Base-by-base conservation (phyloP, 345 rosid genomes). In the Salix caprea region DNA sequence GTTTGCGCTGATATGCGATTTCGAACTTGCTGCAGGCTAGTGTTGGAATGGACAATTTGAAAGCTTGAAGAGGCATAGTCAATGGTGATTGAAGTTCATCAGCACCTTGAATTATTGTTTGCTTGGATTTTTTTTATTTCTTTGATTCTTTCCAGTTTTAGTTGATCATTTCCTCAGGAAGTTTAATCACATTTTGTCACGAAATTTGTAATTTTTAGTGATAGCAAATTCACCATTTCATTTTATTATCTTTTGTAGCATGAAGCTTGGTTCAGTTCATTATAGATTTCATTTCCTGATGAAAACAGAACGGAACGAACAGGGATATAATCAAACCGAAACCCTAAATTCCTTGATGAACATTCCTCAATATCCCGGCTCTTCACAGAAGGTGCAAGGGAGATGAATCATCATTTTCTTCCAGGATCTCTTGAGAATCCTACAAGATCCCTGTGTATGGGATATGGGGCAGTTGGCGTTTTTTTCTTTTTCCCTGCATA, bases 31-130 rank as follows among this genome's bases (percentile, higher is more conserved):
- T 74, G 75, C 78, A 79, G 82, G 82, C 60, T 24, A 79, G 78
- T 48, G 78, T 79, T 70, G 82, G 82, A 70, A 6, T 79, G 78
- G 82, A 79, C 62, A 65, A 65, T 4, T 8, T 79, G 67, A 69
- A 75, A 65, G 75, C 74, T 32, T 77, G 80, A 70, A 21, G 24
- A 10, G 39, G 4, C 7, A 46, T 16, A 3, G 58, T 7, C 30
- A 23, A 26, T 15, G 76, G 16, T 6, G 36, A 32, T 16, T 34
- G 30, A 72, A 54, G 39, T 34, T 54, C 24, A 9, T 60, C 24
- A 8, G 21, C 14, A 60, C 4, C 28, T 16, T 13, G 69, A 37
- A 66, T 66, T 37, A 30, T 19, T 23, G 24, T 60, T 60, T 60
- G 24, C 28, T 23, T 26, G 28, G n/a, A 9, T 2, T 12, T 40